A percentile compares a stretch with the other conserved stretches of the same genome.
Conservation (phyloP, 495 filamentous ascomycete species). For the Articulospora tetracladia region DNA sequence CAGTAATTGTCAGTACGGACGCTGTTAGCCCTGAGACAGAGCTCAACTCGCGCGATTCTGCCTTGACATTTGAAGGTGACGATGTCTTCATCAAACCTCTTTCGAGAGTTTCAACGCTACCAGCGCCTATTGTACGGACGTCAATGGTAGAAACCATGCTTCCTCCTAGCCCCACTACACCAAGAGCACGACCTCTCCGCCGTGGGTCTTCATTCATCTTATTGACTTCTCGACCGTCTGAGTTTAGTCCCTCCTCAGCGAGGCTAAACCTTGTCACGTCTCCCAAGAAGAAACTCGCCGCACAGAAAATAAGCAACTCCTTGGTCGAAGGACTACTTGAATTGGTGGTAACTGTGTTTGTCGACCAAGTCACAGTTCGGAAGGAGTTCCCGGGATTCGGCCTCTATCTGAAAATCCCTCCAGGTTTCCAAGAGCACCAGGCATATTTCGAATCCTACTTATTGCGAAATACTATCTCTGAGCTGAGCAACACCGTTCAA, state of each 20-base stretch:
- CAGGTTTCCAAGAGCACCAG: conserved; percentile 89
- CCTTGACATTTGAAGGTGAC: conserved; percentile 78
- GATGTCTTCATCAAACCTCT: conserved; percentile 78
- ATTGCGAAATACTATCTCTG: conserved; percentile 67
- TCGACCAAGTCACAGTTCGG: conserved; percentile 73
- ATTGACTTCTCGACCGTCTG: conserved; percentile 63
- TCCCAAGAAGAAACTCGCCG: conserved; percentile 46
- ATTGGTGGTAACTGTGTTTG: conserved; percentile 71
- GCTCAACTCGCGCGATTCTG: conserved; percentile 70
- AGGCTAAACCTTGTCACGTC: conserved; percentile 60
- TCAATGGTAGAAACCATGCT: conserved; percentile 52
- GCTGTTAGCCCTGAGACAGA: conserved; percentile 77
- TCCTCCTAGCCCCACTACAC: conserved; percentile 33
- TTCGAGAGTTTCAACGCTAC: conserved; percentile 44
- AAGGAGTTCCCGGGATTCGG: conserved; percentile 92
- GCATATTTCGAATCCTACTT: conserved; percentile 93
- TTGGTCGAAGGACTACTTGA: conserved; percentile 73
- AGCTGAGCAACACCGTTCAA: conserved; percentile 64
- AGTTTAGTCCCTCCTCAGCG: conserved; percentile 50
- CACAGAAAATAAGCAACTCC: conserved; percentile 56
- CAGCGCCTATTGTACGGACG: conserved; percentile 67
- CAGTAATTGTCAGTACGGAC: conserved; percentile 80
- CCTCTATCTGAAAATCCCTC: conserved; percentile 82
- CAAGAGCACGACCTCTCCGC: conserved; percentile 55
- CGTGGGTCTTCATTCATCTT: conserved; percentile 88